Evolutionary conservation across 1,139 yeast species (phyloP).

Genomic region (Magnusiomyces sp.): DNA sequence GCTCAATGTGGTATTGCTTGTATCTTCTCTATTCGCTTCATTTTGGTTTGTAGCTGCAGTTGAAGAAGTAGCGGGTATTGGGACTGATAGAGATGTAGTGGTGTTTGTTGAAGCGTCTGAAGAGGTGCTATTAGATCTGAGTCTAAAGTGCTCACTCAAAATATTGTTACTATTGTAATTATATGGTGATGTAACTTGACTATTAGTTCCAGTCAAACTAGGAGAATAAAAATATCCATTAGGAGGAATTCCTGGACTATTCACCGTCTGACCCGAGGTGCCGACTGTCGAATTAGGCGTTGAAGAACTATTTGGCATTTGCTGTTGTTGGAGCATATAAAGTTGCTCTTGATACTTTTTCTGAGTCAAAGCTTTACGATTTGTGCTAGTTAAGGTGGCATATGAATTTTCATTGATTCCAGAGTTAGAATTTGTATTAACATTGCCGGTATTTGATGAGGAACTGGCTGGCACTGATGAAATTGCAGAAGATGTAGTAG

Average conservation of each 20-base stretch:
- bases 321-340: conserved; percentile 12
- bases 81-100: not conserved
- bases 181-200: too few species aligned
- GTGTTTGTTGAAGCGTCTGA: too few species aligned
- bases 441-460: not conserved
- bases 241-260: too few species aligned
- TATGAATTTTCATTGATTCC: conserved; percentile 4
- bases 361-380: conserved; percentile 10
- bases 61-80: not conserved
- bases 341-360: conserved; percentile 12
- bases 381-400: conserved; percentile 11
- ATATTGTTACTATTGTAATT: too few species aligned
- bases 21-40: not conserved
- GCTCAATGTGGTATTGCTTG: not conserved
- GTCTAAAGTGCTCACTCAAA: too few species aligned
- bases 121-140: too few species aligned
- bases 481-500: conserved; percentile 10
- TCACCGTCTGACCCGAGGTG: too few species aligned
- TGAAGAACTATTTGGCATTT: not conserved
- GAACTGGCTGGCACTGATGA: not conserved
- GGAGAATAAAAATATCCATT: too few species aligned
- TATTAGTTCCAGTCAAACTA: too few species aligned
- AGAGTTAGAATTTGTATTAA: not conserved
- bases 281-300: not conserved
- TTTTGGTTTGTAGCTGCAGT: not conserved